phyloP scores from a whole-genome alignment of 2,329 filamentous ascomycete genomes.

The Alternaria arborescens region DNA sequence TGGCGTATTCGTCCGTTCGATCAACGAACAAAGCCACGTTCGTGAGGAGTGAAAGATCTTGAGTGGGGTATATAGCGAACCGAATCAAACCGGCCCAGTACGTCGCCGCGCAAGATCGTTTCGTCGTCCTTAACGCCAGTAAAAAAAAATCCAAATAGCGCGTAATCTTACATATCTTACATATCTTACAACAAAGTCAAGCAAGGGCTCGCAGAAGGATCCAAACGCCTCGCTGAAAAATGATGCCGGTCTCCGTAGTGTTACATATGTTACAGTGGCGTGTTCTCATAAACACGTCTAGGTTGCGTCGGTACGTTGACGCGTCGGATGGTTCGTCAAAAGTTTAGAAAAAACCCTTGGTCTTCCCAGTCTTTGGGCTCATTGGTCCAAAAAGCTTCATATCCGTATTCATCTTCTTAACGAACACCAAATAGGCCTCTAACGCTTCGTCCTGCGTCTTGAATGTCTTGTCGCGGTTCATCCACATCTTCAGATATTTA shows the following conservation, averaged over 20 bases:
- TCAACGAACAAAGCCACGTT: constrained; percentile 5
- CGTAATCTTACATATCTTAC: constrained; percentile 7
- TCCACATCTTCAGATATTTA: constrained; percentile 45
- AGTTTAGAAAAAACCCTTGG: constrained; percentile 14
- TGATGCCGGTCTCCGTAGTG: constrained; percentile 1
- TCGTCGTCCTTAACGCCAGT: background rate
- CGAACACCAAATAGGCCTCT: constrained; percentile 37
- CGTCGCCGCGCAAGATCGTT: constrained; percentile 9
- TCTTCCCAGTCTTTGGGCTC: constrained; percentile 18
- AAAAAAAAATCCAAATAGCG: background rate
- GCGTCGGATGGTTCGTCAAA: background rate
- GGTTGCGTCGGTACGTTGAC: background rate
- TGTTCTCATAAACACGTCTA: constrained; percentile 11
- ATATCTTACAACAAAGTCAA: constrained; percentile 9
- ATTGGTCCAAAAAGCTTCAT: constrained; percentile 35
- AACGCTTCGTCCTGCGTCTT: constrained; percentile 33
- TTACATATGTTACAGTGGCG: constrained; percentile 12
- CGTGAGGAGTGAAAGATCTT: constrained; percentile 3
- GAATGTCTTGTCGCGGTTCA: constrained; percentile 37
- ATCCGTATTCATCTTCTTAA: constrained; percentile 32
- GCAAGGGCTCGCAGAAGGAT: background rate
- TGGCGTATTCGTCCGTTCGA: background rate
- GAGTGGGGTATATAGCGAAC: constrained; percentile 20
- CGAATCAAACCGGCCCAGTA: constrained; percentile 4
- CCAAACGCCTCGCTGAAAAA: constrained; percentile 6